phyloP scores from a whole-genome alignment of 1,284 basidiomycete species.

The Ustanciosporium gigantosporum region DNA sequence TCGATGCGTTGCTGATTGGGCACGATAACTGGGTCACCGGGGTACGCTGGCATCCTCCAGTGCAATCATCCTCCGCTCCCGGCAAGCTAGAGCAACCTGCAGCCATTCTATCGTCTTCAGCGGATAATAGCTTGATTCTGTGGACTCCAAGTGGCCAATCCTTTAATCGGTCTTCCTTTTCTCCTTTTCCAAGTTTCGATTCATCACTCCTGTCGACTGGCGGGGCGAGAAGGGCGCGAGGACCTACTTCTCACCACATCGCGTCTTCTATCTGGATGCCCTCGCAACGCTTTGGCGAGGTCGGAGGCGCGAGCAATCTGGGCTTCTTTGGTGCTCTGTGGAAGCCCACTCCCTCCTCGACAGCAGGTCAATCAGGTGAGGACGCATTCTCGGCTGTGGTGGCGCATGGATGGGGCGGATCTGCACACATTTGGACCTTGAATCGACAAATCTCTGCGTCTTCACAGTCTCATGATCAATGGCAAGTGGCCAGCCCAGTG shows the following conservation, averaged over 20 bases:
- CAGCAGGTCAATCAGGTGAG: neutral
- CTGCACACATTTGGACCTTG: conserved; percentile 47
- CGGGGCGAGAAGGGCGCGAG: conserved; percentile 17
- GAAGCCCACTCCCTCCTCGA: conserved; percentile 15
- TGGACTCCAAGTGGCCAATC: conserved; percentile 47
- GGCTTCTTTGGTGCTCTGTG: conserved; percentile 57
- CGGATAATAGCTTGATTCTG: conserved; percentile 57
- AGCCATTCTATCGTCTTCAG: conserved; percentile 54
- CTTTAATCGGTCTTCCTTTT: neutral
- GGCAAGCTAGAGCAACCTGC: conserved; percentile 32
- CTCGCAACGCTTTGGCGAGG: conserved; percentile 54
- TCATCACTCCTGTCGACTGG: conserved; percentile 62
- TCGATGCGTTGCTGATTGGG: conserved; percentile 56
- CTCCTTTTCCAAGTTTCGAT: conserved; percentile 61
- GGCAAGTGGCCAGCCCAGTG: conserved; percentile 24
- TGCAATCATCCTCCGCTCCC: neutral
- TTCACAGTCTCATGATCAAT: conserved; percentile 2
- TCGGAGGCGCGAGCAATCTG: conserved; percentile 52
- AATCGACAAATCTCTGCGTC: neutral
- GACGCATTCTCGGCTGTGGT: conserved; percentile 27
- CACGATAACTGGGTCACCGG: conserved; percentile 58
- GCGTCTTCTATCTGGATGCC: conserved; percentile 55
- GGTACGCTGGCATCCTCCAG: conserved; percentile 49
- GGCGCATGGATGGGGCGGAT: conserved; percentile 57
- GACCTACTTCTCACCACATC: conserved; percentile 51